phyloP scores from a whole-genome alignment of 1,139 yeast species.

The Schizosaccharomyces versatilis region DNA sequence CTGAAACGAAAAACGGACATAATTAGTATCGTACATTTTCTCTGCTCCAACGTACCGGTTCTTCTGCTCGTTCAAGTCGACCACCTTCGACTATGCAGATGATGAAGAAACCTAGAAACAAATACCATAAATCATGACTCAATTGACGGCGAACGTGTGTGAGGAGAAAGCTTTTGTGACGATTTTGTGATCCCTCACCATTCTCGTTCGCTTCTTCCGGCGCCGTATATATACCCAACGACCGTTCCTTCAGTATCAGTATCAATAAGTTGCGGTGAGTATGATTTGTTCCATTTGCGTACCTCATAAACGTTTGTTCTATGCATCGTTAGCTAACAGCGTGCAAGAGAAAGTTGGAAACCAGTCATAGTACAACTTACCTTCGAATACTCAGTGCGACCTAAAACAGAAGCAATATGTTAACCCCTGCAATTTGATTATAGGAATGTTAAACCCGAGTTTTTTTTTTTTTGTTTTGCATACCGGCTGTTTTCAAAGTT shows the following conservation, averaged over 20 bases:
- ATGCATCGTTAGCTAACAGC: neutral
- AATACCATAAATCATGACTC: conserved; percentile 86
- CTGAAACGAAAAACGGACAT: conserved; percentile 12
- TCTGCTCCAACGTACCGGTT: neutral
- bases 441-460: no score
- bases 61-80: conserved; percentile 22
- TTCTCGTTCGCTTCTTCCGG: conserved; percentile 19
- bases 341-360: neutral
- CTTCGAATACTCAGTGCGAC: conserved; percentile 1
- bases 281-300: neutral
- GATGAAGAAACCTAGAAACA: conserved; percentile 64
- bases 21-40: neutral
- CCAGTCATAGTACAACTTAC: neutral
- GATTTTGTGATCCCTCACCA: neutral
- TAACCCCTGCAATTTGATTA: neutral
- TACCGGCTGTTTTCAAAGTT: neutral
- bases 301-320: neutral
- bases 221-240: conserved; percentile 52
- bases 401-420: neutral
- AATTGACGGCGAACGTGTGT: conserved; percentile 84
- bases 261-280: no score
- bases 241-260: conserved; percentile 78
- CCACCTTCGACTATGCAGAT: conserved; percentile 69
- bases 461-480: no score
- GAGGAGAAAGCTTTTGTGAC: conserved; percentile 26